A percentile compares a stretch with the other conserved stretches of the same genome.
phyloP scores from a whole-genome alignment of 805 yeast genomes.

The Metschnikowia santaceciliae region DNA sequence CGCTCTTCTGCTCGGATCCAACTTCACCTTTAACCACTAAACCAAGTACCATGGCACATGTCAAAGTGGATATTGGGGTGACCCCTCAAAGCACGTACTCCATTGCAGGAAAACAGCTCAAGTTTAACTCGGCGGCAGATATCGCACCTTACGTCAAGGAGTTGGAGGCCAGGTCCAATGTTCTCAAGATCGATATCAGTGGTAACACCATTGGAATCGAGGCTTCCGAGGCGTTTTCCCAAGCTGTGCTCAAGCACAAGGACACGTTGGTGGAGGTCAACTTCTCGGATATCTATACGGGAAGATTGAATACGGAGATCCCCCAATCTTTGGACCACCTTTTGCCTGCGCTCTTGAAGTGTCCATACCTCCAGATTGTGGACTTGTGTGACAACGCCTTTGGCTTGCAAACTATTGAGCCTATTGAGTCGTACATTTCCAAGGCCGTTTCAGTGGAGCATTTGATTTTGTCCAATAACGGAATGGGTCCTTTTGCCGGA shows the following conservation, averaged over 20 bases:
- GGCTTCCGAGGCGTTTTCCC: constrained; percentile 71
- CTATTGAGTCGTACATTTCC: constrained; percentile 72
- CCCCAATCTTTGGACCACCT: constrained; percentile 74
- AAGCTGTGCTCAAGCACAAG: constrained; percentile 42
- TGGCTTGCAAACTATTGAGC: constrained; percentile 92
- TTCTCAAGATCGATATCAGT: constrained; percentile 67
- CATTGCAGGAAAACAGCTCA: constrained; percentile 69
- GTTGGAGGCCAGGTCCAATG: constrained; percentile 35
- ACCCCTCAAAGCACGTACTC: constrained; percentile 49
- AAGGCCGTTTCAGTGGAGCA: constrained; percentile 79
- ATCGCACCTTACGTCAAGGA: constrained; percentile 66
- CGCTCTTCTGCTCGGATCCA: neutral
- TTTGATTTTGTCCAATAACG: constrained; percentile 86
- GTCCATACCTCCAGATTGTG: constrained; percentile 65
- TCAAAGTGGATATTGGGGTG: constrained; percentile 32
- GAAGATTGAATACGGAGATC: constrained; percentile 91
- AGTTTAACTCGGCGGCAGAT: constrained; percentile 69
- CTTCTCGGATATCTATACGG: constrained; percentile 91
- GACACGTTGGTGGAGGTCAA: constrained; percentile 62
- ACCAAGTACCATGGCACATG: constrained; percentile 19
- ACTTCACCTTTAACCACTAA: neutral
- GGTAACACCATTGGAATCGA: constrained; percentile 95
- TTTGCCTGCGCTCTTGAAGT: constrained; percentile 67
- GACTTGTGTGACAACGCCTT: constrained; percentile 94
- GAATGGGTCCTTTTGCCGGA: constrained; percentile 98